Evolutionary conservation across 306 rosid genomes (phyloP), one percentile per base, ranked within the genome.

Genomic region (Rosa lucieae): DNA sequence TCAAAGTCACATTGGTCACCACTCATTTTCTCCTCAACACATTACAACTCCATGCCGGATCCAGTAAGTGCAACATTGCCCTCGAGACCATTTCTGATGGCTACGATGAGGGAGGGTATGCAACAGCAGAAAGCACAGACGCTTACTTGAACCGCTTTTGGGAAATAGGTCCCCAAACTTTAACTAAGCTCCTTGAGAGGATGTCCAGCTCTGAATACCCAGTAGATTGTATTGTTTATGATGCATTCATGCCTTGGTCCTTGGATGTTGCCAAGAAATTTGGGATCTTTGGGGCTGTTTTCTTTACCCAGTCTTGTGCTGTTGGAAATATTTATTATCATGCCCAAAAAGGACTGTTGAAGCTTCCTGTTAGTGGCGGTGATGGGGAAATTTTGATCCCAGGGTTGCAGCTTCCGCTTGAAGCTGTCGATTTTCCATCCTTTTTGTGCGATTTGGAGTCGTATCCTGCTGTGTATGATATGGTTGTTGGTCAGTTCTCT

Each of bases 31-130:
- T 73, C 49, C n/a, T 17, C 79, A 82, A 75, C 18, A 76, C 43
- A 1, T 10, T 26, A 1, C 35, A 10, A 61, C 67, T 61, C 67
- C 44, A 70, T 1, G 49, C 39, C 4, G 70, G 21, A 74, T 13
- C 73, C 14, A 13, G 68, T 42, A 58, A 12, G 6, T 26, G 77
- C 12, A 18, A 21, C 39, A 6, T 10, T 20, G 13, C 32, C 14
- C 15, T 85, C 8, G 85, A 87, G 46, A 85, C 82, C 46, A 85
- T 89, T 66, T 87, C 89, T 10, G 90, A 89, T 59, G 89, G 92
- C 8, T 83, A 8, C 26, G 26, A 26, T 26, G 26, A 26, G 26
- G 26, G 26, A 26, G 26, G 26, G 72, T 3, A 58, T 1, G 44
- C 17, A 10, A 3, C 67, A 21, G 67, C 76, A 17, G 21, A 48